Evolutionary conservation across 2,329 filamentous ascomycete species (phyloP).

Genomic region (Fusarium solani-melongenae): DNA sequence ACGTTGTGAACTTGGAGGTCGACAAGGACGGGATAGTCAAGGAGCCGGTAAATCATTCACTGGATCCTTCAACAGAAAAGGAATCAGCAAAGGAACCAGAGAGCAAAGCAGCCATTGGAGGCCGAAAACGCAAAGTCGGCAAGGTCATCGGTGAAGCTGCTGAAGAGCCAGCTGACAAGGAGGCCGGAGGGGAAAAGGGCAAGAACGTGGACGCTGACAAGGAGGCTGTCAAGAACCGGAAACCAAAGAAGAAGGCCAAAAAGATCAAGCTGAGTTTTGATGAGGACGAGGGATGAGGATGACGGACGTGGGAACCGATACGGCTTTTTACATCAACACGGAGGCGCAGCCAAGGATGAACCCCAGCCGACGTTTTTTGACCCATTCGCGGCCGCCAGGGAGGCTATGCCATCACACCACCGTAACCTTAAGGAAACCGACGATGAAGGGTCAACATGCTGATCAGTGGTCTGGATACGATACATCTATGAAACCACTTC

Average conservation of each 20-base stretch:
- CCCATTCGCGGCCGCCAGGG: not conserved
- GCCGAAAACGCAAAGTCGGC: conserved; percentile 65
- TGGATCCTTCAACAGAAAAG: conserved; percentile 42
- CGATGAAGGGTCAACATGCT: not conserved
- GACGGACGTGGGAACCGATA: conserved; percentile 13
- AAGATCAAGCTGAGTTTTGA: conserved; percentile 77
- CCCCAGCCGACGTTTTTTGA: not conserved
- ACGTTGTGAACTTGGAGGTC: conserved; percentile 65
- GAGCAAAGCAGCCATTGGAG: conserved; percentile 47
- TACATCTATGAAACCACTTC: not conserved
- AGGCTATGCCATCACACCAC: conserved; percentile 8
- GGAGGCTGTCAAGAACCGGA: conserved; percentile 45
- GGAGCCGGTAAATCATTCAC: conserved; percentile 39
- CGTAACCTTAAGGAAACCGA: not conserved
- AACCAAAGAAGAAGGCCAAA: conserved; percentile 65
- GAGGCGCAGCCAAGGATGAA: not conserved
- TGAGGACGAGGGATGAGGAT: conserved; percentile 63
- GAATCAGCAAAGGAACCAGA: conserved; percentile 47
- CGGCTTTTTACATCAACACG: not conserved
- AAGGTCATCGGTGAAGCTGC: conserved; percentile 50
- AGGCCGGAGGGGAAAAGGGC: conserved; percentile 22
- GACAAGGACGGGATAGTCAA: conserved; percentile 57
- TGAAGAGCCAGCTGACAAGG: conserved; percentile 38
- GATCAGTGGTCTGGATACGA: not conserved
- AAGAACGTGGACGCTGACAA: conserved; percentile 40